Percentiles rank a stretch among this genome's conserved stretches.
These are phyloP conservation scores for Podospora pseudopauciseta DNA, from an alignment of 495 filamentous ascomycete species.

Conservation along the genomic window DNA sequence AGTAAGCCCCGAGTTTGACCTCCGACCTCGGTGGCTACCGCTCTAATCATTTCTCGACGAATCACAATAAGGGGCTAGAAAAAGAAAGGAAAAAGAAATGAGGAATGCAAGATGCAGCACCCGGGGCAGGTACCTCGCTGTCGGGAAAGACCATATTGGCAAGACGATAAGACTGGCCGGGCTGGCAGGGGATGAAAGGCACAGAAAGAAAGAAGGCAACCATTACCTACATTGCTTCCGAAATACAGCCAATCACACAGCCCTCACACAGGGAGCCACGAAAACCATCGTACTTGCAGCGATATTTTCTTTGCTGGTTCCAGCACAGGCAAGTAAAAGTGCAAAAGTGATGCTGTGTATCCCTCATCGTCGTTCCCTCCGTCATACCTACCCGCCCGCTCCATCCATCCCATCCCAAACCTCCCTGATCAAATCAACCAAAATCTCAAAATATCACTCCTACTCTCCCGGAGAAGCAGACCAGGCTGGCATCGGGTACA, in stretches of 20 bases:
- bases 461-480: neutral
- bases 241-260: neutral
- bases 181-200: neutral
- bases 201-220: neutral
- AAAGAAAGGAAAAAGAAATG: neutral
- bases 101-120: neutral
- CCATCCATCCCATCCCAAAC: neutral
- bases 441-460: neutral
- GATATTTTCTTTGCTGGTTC: neutral
- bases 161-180: neutral
- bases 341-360: neutral
- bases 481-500: neutral
- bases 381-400: neutral
- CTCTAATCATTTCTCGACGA: neutral
- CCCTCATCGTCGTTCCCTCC: neutral
- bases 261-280: neutral
- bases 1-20: neutral
- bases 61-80: neutral
- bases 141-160: neutral
- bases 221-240: neutral
- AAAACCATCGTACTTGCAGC: neutral
- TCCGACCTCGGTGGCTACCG: neutral
- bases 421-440: neutral
- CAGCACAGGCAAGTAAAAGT: neutral
- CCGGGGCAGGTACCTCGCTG: neutral